These are phyloP conservation scores for Diplodia seriata DNA, from an alignment of 2,329 filamentous ascomycete species.

Conservation along the genomic window DNA sequence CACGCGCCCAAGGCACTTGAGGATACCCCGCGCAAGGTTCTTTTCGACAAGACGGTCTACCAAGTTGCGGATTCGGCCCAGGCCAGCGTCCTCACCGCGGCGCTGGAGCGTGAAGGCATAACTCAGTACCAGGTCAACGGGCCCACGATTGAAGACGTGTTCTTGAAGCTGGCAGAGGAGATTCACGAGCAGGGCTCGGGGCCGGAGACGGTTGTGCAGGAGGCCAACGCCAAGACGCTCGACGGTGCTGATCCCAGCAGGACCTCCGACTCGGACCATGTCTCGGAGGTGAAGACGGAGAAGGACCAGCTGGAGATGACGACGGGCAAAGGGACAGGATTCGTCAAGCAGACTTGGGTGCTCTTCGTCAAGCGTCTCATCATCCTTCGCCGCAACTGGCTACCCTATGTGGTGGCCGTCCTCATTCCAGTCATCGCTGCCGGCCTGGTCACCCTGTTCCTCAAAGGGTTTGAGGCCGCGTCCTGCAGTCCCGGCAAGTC, in stretches of 20 bases:
- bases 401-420: constrained; percentile 77
- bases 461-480: constrained; percentile 63
- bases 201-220: constrained; percentile 38
- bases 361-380: constrained; percentile 79
- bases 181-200: constrained; percentile 49
- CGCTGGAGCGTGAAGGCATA: constrained; percentile 71
- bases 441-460: constrained; percentile 77
- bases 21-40: constrained; percentile 50
- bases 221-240: constrained; percentile 34
- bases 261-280: constrained; percentile 42
- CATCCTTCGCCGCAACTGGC: constrained; percentile 77
- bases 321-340: constrained; percentile 73
- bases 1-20: constrained; percentile 8
- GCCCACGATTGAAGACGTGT: constrained; percentile 92
- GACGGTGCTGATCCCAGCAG: constrained; percentile 33
- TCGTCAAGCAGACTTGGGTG: constrained; percentile 72
- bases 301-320: constrained; percentile 57
- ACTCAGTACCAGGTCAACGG: constrained; percentile 84
- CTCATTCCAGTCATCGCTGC: constrained; percentile 80
- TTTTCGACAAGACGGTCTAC: constrained; percentile 77
- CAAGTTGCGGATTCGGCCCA: constrained; percentile 71
- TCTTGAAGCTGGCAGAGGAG: constrained; percentile 84
- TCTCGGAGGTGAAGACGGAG: constrained; percentile 39
- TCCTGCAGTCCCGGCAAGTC: constrained; percentile 54
- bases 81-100: constrained; percentile 73